These are phyloP conservation scores for Trichoderma sp. DNA, from an alignment of 2,329 filamentous ascomycete genomes.

Conservation along the genomic window DNA sequence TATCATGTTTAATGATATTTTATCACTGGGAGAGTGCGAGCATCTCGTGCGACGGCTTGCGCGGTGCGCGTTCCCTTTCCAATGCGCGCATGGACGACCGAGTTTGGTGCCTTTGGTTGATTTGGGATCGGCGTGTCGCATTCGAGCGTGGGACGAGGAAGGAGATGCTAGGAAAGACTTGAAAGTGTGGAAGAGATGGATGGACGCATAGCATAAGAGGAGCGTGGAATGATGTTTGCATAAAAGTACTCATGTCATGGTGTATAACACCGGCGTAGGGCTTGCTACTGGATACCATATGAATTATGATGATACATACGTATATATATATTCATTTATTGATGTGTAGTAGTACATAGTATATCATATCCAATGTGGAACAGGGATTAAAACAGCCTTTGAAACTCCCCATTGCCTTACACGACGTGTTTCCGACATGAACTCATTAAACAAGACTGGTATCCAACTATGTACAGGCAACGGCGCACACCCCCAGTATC, in stretches of 20 bases:
- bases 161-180: not conserved
- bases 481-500: not conserved
- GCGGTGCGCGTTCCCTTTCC: slow-evolving; percentile 71
- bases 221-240: not conserved
- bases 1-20: slow-evolving; percentile 81
- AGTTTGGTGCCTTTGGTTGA: slow-evolving; percentile 65
- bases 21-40: slow-evolving; percentile 60
- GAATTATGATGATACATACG: not conserved
- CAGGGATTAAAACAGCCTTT: not conserved
- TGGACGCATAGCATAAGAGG: slow-evolving; percentile 1
- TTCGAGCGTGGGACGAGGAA: slow-evolving; percentile 34
- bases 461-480: slow-evolving; percentile 22
- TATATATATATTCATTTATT: not conserved
- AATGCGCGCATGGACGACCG: slow-evolving; percentile 78
- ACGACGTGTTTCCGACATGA: slow-evolving; percentile 2
- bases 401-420: not conserved
- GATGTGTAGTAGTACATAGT: not conserved
- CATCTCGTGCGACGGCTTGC: slow-evolving; percentile 59
- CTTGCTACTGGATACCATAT: not conserved
- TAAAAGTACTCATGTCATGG: not conserved
- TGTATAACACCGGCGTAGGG: not conserved
- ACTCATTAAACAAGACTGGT: slow-evolving; percentile 19
- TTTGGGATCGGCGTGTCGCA: slow-evolving; percentile 40
- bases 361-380: not conserved
- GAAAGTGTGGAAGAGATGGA: slow-evolving; percentile 32